A percentile compares a stretch with the other conserved stretches of the same genome.
phyloP scores from a whole-genome alignment of 2,329 filamentous ascomycete species.

The Pyricularia sp. region DNA sequence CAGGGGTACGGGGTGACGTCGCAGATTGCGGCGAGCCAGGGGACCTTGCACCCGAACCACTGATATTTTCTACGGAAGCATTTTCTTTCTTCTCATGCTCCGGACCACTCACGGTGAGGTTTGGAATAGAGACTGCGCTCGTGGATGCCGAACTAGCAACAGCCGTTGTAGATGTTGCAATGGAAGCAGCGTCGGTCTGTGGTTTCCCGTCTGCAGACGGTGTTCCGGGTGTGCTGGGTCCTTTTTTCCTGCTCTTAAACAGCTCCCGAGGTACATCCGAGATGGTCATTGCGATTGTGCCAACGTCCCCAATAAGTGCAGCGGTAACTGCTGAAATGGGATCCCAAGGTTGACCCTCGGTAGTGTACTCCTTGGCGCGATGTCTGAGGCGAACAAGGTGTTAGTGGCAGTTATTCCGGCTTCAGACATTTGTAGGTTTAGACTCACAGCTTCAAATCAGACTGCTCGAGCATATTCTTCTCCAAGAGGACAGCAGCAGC shows the following conservation, averaged over 20 bases:
- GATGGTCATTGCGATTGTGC: conserved; percentile 71
- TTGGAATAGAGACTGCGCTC: conserved; percentile 8
- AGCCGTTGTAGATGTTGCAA: conserved; percentile 11
- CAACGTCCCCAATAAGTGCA: conserved; percentile 74
- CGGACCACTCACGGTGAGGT: not conserved
- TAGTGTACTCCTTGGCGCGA: conserved; percentile 57
- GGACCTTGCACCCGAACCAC: not conserved
- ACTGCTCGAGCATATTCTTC: conserved; percentile 54
- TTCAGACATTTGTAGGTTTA: not conserved
- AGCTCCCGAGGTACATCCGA: conserved; percentile 60
- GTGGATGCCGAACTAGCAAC: conserved; percentile 4
- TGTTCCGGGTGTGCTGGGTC: not conserved
- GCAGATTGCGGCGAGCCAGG: not conserved
- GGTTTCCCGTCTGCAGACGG: not conserved
- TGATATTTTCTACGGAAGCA: not conserved
- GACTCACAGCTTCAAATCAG: conserved; percentile 62
- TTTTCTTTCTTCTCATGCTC: not conserved
- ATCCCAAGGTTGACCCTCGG: conserved; percentile 69
- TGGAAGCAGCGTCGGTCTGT: not conserved
- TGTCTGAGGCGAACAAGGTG: conserved; percentile 25
- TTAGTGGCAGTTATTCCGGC: conserved; percentile 8
- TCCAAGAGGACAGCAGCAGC: conserved; percentile 62
- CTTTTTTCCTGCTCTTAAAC: conserved; percentile 29
- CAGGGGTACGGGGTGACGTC: not conserved
- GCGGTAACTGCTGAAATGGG: conserved; percentile 69